Evolutionary conservation across 1,284 basidiomycete species (phyloP), one percentile per base, ranked within the genome.

Genomic region (Puccinia polysora): DNA sequence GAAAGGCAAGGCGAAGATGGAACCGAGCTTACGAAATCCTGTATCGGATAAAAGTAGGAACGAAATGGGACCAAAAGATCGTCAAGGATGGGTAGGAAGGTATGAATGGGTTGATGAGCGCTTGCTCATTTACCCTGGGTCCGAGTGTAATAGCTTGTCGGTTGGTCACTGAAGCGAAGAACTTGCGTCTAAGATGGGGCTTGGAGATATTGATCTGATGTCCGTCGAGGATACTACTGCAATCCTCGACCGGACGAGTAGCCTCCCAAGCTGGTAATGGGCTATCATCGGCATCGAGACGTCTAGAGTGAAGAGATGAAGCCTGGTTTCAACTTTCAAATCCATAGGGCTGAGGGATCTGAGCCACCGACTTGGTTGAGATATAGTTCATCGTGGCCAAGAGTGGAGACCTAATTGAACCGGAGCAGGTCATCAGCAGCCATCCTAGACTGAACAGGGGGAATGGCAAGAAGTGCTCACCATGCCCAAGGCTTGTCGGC

Each of bases 401-500:
- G 30, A 68, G 52, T 10, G 65, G 65, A 12, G 65, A 68, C 65
- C 63, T 62, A 20, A 47, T 65, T 30, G 49, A 53, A 43, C 30
- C 4, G 14, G 6, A n/a, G 45, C 5, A 50, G 12, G 20, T 47
- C 28, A 43, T 43, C 45, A 30, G 20, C 4, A 34, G 60, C n/a
- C 15, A 25, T 2, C n/a, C 15, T 23, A n/a, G 23, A 28, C 2
- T n/a, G 15, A 30, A 47, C 6, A 25, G 4, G 4, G 23, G 25
- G 34, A 4, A 8, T 34, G 12, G 12, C 14, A 30, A 45, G 43
- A 25, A 15, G 23, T 5, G 23, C 63, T 65, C 34, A 65, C 63
- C 65, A 68, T 18, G 65, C 65, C 65, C 65, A 68, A 20, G 65
- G 65, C 23, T 68, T 55, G 56, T 68, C 65, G 25, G 52, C 52